These are phyloP conservation scores for Parsonsia alboflavescens DNA, from an alignment of 257 asterid species.

Conservation along the genomic window DNA sequence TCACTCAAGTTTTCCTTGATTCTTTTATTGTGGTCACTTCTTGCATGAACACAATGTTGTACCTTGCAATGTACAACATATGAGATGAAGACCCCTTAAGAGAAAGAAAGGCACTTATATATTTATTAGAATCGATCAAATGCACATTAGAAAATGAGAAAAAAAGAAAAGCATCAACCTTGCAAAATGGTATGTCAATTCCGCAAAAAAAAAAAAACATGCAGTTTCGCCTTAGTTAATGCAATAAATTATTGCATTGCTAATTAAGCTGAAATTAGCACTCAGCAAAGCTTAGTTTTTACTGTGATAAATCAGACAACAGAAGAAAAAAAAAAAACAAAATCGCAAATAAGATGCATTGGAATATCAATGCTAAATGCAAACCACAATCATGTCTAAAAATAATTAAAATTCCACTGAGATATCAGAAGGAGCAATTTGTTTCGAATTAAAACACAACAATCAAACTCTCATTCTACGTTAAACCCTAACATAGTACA, in stretches of 20 bases:
- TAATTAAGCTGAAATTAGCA: neutral
- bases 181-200: neutral
- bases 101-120: neutral
- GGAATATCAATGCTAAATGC: neutral
- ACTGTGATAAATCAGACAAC: neutral
- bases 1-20: neutral
- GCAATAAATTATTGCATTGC: neutral
- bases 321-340: neutral
- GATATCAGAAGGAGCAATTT: no score
- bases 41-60: neutral
- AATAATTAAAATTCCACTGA: neutral
- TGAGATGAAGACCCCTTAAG: neutral
- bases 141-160: neutral
- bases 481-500: slow-evolving; percentile 12
- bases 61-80: neutral
- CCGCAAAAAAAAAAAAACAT: neutral
- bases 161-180: neutral
- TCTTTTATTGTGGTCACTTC: neutral
- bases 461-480: neutral
- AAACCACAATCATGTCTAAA: neutral
- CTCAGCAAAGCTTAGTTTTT: neutral
- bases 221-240: neutral
- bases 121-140: neutral
- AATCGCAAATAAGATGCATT: neutral
- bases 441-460: neutral